Evolutionary conservation across 2,329 filamentous ascomycete species (phyloP).

Genomic region (Botrytis porri): DNA sequence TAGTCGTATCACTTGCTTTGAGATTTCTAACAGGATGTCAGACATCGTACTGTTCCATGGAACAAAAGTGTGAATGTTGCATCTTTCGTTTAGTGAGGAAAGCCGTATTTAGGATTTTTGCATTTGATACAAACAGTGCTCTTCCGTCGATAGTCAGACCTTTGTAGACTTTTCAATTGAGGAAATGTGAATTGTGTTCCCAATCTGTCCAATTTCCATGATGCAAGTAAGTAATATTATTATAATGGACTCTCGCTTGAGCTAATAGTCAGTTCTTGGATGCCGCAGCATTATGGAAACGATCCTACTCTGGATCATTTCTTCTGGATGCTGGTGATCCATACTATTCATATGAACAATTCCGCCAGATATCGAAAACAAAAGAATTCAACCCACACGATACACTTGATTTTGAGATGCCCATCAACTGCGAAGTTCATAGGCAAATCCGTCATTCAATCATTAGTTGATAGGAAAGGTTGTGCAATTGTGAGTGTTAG

Average conservation of each 20-base stretch:
- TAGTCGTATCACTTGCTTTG: not conserved
- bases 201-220: not conserved
- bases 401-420: not conserved
- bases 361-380: not conserved
- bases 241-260: not conserved
- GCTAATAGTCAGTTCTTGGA: not conserved
- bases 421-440: not conserved
- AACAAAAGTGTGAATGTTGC: not conserved
- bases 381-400: not conserved
- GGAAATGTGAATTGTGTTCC: not conserved
- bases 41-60: not conserved
- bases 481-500: not conserved
- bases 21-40: too few species aligned
- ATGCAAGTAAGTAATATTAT: not conserved
- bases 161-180: not conserved
- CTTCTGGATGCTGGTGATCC: not conserved
- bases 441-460: not conserved
- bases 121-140: not conserved
- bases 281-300: fast-evolving
- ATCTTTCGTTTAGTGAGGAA: not conserved
- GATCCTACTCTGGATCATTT: not conserved
- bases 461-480: not conserved
- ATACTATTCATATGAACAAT: not conserved
- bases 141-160: not conserved
- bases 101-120: not conserved